Conservation (phyloP, 495 filamentous ascomycete genomes). For the Choiromyces venosus region DNA sequence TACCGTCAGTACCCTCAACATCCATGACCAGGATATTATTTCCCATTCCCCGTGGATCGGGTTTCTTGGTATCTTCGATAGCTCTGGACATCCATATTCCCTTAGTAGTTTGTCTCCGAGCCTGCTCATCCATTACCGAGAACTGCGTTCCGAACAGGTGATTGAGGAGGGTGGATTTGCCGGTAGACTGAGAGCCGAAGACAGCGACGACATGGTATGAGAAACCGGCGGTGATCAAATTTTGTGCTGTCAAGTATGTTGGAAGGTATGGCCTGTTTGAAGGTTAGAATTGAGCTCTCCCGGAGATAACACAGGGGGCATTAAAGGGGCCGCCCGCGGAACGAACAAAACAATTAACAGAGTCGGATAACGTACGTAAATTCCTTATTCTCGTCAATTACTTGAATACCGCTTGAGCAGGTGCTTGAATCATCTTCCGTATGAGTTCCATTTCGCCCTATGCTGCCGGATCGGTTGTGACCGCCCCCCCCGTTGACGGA, state of each 20-base stretch:
- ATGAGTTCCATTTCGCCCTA: constrained; percentile 42
- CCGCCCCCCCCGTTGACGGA: constrained; percentile 28
- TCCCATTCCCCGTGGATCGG: constrained; percentile 58
- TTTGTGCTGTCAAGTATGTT: constrained; percentile 70
- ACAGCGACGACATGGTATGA: constrained; percentile 99
- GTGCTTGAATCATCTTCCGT: constrained; percentile 48
- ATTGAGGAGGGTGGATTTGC: constrained; percentile 95
- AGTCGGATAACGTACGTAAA: constrained; percentile 68
- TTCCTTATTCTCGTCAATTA: constrained; percentile 89
- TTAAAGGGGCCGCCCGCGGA: constrained; percentile 16
- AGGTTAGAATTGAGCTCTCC: constrained; percentile 23
- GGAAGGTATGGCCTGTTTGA: constrained; percentile 64
- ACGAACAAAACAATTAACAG: constrained; percentile 10
- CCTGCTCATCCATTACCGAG: constrained; percentile 87
- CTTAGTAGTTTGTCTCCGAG: constrained; percentile 93
- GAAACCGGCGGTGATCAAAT: constrained; percentile 81
- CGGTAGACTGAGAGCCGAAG: constrained; percentile 96
- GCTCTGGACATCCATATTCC: constrained; percentile 99
- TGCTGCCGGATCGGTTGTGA: constrained; percentile 12
- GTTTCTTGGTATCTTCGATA: constrained; percentile 52
- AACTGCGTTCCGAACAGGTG: constrained; percentile 93
- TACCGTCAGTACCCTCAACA: constrained; percentile 94
- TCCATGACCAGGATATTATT: constrained; percentile 99
- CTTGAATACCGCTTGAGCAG: constrained; percentile 91
- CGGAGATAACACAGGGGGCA: constrained; percentile 13